Percentiles rank a stretch among this genome's conserved stretches.
Conservation (phyloP, 495 filamentous ascomycete genomes). For the Neurospora sp. region DNA sequence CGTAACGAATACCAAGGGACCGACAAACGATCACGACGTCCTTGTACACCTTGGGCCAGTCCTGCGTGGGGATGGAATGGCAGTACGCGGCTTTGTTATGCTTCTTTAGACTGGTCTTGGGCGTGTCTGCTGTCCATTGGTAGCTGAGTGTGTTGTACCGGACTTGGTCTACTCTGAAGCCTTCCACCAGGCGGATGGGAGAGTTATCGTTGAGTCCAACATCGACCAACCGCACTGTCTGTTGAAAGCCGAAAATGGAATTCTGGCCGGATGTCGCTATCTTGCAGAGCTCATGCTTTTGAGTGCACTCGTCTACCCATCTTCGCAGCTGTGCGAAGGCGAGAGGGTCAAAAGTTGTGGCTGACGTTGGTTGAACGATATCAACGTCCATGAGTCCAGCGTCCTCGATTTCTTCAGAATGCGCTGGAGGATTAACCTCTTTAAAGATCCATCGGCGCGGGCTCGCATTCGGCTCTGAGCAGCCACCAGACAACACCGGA, state of each 20-base stretch:
- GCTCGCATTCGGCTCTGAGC: not conserved
- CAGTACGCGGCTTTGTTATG: not conserved
- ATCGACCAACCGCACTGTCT: not conserved
- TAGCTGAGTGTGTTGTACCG: not conserved
- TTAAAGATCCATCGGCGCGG: not conserved
- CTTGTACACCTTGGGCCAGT: not conserved
- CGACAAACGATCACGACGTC: not conserved
- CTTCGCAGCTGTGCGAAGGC: not conserved
- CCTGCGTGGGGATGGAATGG: not conserved
- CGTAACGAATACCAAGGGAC: not conserved
- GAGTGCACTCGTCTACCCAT: not conserved
- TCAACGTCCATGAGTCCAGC: not conserved
- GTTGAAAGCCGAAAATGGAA: not conserved
- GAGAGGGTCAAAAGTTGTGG: not conserved
- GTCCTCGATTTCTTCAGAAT: not conserved
- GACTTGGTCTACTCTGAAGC: not conserved
- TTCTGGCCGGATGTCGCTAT: not conserved
- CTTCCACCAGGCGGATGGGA: not conserved
- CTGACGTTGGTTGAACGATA: not conserved
- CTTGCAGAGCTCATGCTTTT: not conserved
- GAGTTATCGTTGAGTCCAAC: not conserved
- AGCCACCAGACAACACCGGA: not conserved
- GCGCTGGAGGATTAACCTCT: not conserved
- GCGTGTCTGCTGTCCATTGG: not conserved
- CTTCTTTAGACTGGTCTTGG: not conserved